A percentile compares a stretch with the other conserved stretches of the same genome.
phyloP scores from a whole-genome alignment of 129 eudicot species.

The Escallonia rubra region DNA sequence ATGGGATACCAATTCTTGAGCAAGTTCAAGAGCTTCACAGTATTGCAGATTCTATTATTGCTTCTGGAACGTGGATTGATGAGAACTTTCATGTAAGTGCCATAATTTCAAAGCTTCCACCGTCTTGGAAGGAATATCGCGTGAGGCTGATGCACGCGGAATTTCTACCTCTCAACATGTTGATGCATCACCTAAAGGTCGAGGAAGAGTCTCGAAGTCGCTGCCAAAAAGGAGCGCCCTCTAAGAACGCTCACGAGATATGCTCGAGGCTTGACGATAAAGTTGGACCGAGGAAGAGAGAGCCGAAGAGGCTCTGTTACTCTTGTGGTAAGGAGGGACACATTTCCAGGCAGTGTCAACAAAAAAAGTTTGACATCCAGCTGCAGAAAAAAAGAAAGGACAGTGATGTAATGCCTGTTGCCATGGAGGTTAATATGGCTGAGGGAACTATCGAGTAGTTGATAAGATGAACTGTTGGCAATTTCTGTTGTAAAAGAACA shows the following conservation, averaged over 20 bases:
- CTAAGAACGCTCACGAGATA: not conserved
- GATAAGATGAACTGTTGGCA: not conserved
- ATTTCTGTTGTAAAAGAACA: not conserved
- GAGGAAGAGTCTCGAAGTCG: slow-evolving; percentile 56
- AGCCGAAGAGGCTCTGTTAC: slow-evolving; percentile 45
- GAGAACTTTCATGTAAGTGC: slow-evolving; percentile 64
- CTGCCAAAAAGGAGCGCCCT: slow-evolving; percentile 17
- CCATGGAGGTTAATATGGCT: not conserved
- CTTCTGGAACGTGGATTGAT: slow-evolving; percentile 59
- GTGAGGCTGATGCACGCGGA: slow-evolving; percentile 54
- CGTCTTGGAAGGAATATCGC: slow-evolving; percentile 71
- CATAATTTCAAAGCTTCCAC: slow-evolving; percentile 83
- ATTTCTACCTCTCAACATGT: slow-evolving; percentile 43
- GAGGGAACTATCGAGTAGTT: not conserved
- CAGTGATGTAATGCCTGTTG: slow-evolving; percentile 1
- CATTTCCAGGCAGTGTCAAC: slow-evolving; percentile 36
- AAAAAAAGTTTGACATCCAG: slow-evolving; percentile 4
- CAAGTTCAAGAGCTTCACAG: slow-evolving; percentile 71
- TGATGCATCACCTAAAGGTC: slow-evolving; percentile 45
- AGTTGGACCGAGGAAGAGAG: slow-evolving; percentile 23
- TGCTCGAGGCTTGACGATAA: slow-evolving; percentile 7
- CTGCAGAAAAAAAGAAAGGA: slow-evolving; percentile 15
- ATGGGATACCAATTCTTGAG: slow-evolving; percentile 59
- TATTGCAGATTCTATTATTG: slow-evolving; percentile 45
- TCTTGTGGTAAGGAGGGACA: slow-evolving; percentile 59